A percentile compares a stretch with the other conserved stretches of the same genome.
Evolutionary conservation across 805 yeast genomes (phyloP).

Genomic region (Saccharomycopsis fodiens): DNA sequence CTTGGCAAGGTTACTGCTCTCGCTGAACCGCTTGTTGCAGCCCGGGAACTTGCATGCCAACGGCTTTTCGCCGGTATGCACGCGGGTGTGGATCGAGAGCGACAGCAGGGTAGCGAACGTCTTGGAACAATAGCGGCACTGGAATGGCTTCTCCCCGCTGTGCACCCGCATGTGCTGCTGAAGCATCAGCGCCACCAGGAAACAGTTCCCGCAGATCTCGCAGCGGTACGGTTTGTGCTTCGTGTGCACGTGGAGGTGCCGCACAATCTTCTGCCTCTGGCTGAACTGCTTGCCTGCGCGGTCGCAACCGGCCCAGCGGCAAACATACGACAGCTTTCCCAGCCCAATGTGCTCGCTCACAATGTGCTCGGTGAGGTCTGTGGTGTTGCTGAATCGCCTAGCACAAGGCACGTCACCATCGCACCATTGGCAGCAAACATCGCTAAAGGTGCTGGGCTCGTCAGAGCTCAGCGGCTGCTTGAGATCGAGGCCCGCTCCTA

Average conservation of each 20-base stretch:
- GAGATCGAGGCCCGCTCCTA: no score
- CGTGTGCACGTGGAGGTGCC: slow-evolving; percentile 88
- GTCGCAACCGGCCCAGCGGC: slow-evolving; percentile 75
- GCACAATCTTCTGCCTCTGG: slow-evolving; percentile 77
- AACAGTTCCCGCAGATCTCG: slow-evolving; percentile 54
- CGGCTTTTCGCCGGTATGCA: slow-evolving; percentile 90
- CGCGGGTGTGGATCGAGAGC: slow-evolving; percentile 72
- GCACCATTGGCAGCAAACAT: background rate
- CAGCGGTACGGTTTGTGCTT: slow-evolving; percentile 76
- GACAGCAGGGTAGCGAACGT: slow-evolving; percentile 77
- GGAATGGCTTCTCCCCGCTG: slow-evolving; percentile 83
- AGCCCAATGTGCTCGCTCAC: slow-evolving; percentile 61
- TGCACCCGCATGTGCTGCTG: slow-evolving; percentile 79
- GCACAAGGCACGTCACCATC: background rate
- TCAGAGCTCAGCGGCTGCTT: slow-evolving; percentile 4
- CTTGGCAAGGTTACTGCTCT: slow-evolving; percentile 80
- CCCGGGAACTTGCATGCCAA: slow-evolving; percentile 69
- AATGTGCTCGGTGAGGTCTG: slow-evolving; percentile 66
- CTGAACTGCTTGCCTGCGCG: slow-evolving; percentile 55
- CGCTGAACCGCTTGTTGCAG: slow-evolving; percentile 81
- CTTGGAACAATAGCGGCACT: slow-evolving; percentile 68
- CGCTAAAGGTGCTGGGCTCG: background rate
- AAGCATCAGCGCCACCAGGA: slow-evolving; percentile 72
- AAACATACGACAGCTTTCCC: slow-evolving; percentile 61
- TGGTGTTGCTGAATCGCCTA: slow-evolving; percentile 39